These are phyloP conservation scores for Fusarium torulosum DNA, from an alignment of 2,329 filamentous ascomycete species.

Conservation along the genomic window DNA sequence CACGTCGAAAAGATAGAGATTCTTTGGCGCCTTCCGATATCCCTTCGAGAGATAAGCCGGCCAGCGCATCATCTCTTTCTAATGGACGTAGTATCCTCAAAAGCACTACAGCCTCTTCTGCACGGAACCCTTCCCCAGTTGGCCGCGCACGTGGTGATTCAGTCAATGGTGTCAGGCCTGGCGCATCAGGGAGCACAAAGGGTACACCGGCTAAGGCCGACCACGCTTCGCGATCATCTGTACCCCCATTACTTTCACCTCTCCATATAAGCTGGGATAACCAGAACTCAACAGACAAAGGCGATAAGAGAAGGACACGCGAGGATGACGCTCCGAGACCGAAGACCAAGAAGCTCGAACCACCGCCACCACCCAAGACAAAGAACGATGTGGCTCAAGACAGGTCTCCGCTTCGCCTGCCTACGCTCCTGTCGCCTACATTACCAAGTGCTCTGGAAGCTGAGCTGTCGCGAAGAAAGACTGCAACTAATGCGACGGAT, in stretches of 20 bases:
- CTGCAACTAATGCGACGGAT: slow-evolving; percentile 39
- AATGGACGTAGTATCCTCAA: slow-evolving; percentile 56
- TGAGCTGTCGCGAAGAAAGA: slow-evolving; percentile 52
- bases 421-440: slow-evolving; percentile 67
- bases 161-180: slow-evolving; percentile 58
- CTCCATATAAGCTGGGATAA: slow-evolving; percentile 61
- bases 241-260: slow-evolving; percentile 68
- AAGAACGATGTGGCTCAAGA: slow-evolving; percentile 55
- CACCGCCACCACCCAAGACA: slow-evolving; percentile 43
- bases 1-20: slow-evolving; percentile 51
- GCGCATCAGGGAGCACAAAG: slow-evolving; percentile 51
- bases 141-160: slow-evolving; percentile 57
- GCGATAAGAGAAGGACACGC: slow-evolving; percentile 52
- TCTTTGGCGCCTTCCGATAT: slow-evolving; percentile 48
- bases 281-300: slow-evolving; percentile 51
- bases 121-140: slow-evolving; percentile 52
- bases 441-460: slow-evolving; percentile 65
- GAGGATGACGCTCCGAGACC: slow-evolving; percentile 50
- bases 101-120: slow-evolving; percentile 42
- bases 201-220: slow-evolving; percentile 57
- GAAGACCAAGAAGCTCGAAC: slow-evolving; percentile 50
- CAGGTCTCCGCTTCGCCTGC: slow-evolving; percentile 56
- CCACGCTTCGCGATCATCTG: slow-evolving; percentile 53
- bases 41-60: slow-evolving; percentile 47
- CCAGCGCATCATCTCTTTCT: slow-evolving; percentile 49